Percentiles rank a stretch among this genome's conserved stretches.
Evolutionary conservation across 768 basidiomycete genomes (phyloP).

Genomic region (Boletus bicolor): DNA sequence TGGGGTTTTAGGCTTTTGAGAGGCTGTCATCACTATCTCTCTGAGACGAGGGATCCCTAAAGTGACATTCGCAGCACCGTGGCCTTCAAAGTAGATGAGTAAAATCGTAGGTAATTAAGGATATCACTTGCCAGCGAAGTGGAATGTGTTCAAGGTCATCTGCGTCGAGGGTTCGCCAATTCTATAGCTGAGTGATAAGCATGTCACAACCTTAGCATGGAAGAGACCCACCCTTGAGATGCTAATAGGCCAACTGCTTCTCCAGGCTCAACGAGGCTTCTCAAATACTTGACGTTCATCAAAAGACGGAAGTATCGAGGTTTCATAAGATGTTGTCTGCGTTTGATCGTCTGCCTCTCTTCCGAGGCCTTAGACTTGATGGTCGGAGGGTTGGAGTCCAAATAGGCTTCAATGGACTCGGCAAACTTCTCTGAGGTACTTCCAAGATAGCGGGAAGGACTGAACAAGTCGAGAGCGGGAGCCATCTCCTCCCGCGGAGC

Average conservation of each 20-base stretch:
- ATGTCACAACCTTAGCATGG: not conserved
- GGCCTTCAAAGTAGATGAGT: slow-evolving; percentile 51
- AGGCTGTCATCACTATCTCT: slow-evolving; percentile 99
- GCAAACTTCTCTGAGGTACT: slow-evolving; percentile 93
- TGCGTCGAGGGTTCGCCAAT: slow-evolving; percentile 99
- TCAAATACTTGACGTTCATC: slow-evolving; percentile 92
- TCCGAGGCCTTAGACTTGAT: slow-evolving; percentile 40
- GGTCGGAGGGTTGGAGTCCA: slow-evolving; percentile 68
- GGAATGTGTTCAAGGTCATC: slow-evolving; percentile 99
- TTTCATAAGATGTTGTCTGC: slow-evolving; percentile 45
- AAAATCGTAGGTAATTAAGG: not conserved
- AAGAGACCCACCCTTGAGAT: slow-evolving; percentile 79
- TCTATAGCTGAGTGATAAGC: slow-evolving; percentile 40
- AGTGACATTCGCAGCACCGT: slow-evolving; percentile 98
- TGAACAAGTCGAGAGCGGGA: slow-evolving; percentile 72
- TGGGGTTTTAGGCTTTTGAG: slow-evolving; percentile 92
- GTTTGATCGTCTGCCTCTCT: slow-evolving; percentile 38
- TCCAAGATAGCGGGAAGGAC: slow-evolving; percentile 78
- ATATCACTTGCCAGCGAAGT: slow-evolving; percentile 79
- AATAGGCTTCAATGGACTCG: slow-evolving; percentile 70
- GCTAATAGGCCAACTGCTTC: slow-evolving; percentile 98
- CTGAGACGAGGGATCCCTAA: slow-evolving; percentile 97
- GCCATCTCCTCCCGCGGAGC: slow-evolving; percentile 60
- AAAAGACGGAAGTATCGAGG: slow-evolving; percentile 67
- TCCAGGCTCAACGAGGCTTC: slow-evolving; percentile 92